phyloP scores from a whole-genome alignment of 1,139 yeast species.

The Pneumocystis canis region DNA sequence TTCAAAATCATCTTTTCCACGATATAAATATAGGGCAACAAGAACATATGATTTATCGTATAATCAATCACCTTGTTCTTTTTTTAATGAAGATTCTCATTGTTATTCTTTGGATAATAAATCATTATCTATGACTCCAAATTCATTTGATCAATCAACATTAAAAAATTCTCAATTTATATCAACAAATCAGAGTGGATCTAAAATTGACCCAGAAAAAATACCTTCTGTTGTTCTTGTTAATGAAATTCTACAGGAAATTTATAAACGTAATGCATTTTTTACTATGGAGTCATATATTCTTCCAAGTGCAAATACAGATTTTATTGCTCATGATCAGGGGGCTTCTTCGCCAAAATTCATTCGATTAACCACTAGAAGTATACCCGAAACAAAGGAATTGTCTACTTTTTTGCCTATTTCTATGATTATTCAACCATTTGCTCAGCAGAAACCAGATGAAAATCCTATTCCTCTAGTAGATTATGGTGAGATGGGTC shows the following conservation, averaged over 20 bases:
- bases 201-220: neutral
- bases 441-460: conserved; percentile 40
- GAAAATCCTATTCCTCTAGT: conserved; percentile 55
- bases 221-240: neutral
- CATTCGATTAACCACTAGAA: conserved; percentile 67
- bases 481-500: conserved; percentile 46
- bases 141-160: neutral
- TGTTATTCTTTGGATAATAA: neutral
- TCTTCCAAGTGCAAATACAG: conserved; percentile 74
- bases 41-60: neutral
- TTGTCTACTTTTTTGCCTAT: conserved; percentile 66
- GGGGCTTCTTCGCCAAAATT: conserved; percentile 74
- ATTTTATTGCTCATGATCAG: conserved; percentile 58
- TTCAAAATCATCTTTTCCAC: neutral
- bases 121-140: neutral
- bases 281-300: conserved; percentile 57
- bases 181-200: neutral
- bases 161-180: neutral
- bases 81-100: neutral
- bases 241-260: neutral
- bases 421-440: conserved; percentile 69
- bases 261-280: conserved; percentile 24
- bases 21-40: neutral
- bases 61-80: neutral
- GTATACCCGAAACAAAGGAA: conserved; percentile 62